Base-by-base conservation (phyloP, 208 protist genomes). In the Angomonas desouzai region DNA sequence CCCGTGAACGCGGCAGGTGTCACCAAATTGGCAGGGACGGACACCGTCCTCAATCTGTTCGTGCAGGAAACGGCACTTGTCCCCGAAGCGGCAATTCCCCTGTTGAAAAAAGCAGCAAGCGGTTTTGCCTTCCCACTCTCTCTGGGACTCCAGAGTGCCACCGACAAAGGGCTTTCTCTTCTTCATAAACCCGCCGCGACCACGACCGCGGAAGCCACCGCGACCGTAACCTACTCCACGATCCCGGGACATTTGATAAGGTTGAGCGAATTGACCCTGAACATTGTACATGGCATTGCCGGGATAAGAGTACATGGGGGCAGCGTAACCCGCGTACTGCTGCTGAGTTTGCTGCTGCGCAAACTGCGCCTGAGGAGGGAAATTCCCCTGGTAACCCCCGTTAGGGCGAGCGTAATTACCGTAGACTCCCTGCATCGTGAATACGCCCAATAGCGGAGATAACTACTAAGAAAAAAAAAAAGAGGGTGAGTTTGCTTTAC, bases 61-160 rank as follows among this genome's bases (percentile, higher is more conserved):
- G 68, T 94, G 88, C 36, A 90, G 57, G 68, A 91, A 94, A 61
- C 83, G 83, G 74, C 88, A 94, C 9, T 55, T 63, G 9, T 90
- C 85, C 45, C 72, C 76, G 61, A 90, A 94, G 68, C 87, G 88
- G 71, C 88, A 94, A 48, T 73, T 81, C 30, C 85, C 85, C 67
- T 94, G 85, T 13, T 79, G 68, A 65, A 81, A 79, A 73, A 94
- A 94, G 64, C 88, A 94, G 76, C 88, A 94, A 36, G 74, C 71
- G 23, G 82, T 91, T 55, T 87, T 72, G 48, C 74, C 66, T 62
- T 91, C 84, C 74, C 76, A 94, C 63, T 86, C 76, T 11, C 78
- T 71, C 64, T 91, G 83, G 7, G 81, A 83, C 74, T 94, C 84
- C 49, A 94, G 76, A 18, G 78, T 80, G 34, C 87, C 87, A 16